Base-by-base conservation (phyloP, 305 asterid genomes). In the Fraxinus ornus region DNA sequence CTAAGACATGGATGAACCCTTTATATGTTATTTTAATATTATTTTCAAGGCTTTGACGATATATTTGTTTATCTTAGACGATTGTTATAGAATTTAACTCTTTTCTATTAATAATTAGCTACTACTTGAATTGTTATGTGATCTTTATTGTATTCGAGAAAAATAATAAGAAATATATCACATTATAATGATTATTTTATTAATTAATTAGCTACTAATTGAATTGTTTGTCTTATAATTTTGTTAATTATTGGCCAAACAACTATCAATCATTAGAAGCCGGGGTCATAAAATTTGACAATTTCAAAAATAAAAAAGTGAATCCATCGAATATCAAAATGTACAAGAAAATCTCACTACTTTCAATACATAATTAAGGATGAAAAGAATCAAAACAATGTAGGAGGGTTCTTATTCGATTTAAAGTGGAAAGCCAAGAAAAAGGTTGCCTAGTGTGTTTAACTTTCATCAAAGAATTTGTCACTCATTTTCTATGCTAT, bases 351-450 rank as follows among this genome's bases (percentile, higher is more conserved):
- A 79, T 33, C 13, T 57, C 22, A 9, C 33, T 47, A 70, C 75
- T 57, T 15, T 47, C 33, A 5, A 52, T 37, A 71, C 79, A 79
- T 78, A 62, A 55, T 79, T 81, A 62, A 55, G 83, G 79, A 78
- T 36, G 80, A 84, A 37, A 76, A 32, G 88, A 84, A 86, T 84
- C 80, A 7, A 84, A 77, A 75, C 75, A 52, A 35, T 57, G 21
- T 49, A 39, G 75, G 26, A 78, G 64, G 84, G 86, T 81, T 86
- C 86, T 88, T 83, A 88, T 88, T 88, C 91, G 84, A 88, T 85
- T 32, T 49, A 36, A 84, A 86, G 89, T 81, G 86, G 87, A 66
- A 10, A 80, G 68, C 79, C 85, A 80, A 57, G 17, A 49, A 80
- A 78, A 76, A 4, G 22, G 75, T 49, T 62, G 86, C 85, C 79